A percentile compares a stretch with the other conserved stretches of the same genome.
Conservation (phyloP, 768 basidiomycete genomes). For the Rickenella mellea region DNA sequence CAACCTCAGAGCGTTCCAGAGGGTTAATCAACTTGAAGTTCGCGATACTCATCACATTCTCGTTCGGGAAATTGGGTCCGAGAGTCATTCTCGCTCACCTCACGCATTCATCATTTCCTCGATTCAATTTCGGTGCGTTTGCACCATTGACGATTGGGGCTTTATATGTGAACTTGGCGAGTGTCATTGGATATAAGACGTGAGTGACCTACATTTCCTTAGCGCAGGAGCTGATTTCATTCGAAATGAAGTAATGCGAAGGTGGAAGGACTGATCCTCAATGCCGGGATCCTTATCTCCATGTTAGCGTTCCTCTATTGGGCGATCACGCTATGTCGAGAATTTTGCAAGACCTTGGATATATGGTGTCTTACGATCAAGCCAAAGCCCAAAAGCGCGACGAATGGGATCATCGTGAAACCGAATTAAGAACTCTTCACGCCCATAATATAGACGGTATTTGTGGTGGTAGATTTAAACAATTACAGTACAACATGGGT, state of each 20-base stretch:
- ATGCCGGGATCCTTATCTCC: neutral
- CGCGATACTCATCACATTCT: slow-evolving; percentile 6
- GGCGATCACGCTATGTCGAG: slow-evolving; percentile 4
- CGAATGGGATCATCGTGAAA: neutral
- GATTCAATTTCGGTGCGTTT: slow-evolving; percentile 7
- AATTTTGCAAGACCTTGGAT: slow-evolving; percentile 1
- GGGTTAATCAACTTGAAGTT: slow-evolving; percentile 7
- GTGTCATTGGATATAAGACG: no score
- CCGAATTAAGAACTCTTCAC: neutral
- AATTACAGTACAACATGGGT: neutral
- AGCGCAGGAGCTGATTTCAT: neutral
- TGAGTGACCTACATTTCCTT: no score
- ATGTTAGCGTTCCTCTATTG: slow-evolving; percentile 5
- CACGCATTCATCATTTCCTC: slow-evolving; percentile 6
- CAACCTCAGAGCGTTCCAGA: neutral
- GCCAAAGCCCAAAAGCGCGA: neutral
- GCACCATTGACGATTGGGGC: slow-evolving; percentile 5
- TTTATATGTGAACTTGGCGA: slow-evolving; percentile 3
- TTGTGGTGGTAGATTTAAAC: neutral
- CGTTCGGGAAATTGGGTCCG: slow-evolving; percentile 9
- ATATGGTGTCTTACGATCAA: slow-evolving; percentile 8
- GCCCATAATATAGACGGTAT: neutral
- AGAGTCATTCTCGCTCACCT: slow-evolving; percentile 8
- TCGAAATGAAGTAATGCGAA: neutral
- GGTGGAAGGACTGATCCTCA: slow-evolving; percentile 1